Base-by-base conservation (phyloP, 2,329 filamentous ascomycete genomes). In the Fusarium udum region DNA sequence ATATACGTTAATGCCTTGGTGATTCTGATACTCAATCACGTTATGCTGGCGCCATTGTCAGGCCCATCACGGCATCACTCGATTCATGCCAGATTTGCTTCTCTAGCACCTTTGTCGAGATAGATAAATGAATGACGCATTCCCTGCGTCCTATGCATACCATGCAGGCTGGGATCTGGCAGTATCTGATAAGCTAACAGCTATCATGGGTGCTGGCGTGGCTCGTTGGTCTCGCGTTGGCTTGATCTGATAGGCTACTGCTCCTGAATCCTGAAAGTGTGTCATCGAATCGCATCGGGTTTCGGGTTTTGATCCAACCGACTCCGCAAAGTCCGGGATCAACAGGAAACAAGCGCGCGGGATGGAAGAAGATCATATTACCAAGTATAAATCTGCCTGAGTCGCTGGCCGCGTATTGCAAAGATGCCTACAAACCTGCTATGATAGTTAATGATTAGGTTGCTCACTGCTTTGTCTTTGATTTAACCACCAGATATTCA, bases 131-230 rank as follows among this genome's bases (percentile, higher is more conserved):
- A 56, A 74, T 74, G 72, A 74, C 72, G 72, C 72, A 74, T 61
- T 60, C 49, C 43, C 32, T 63, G 46, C 16, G 24, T 45, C 59
- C 39, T 43, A 48, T 51, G 55, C 66, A 69, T 58, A 28, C 39
- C 49, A 71, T 74, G 57, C 60, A 66, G 48, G 63, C 60, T 69
- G 61, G 69, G 68, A 74, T 72, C 71, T 69, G 40, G 59, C 45
- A 69, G 46, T 74, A 71, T 64, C 63, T 69, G 71, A 69, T 74
- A 73, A 73, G 71, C 71, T 73, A 69, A 34, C 49, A 69, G 59
- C 59, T 53, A 39, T 40, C 53, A 58, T 68, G 68, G 67, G 36
- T 43, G 69, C 68, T 64, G 64, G 71, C 56, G 42, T 72, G 58
- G 49, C 57, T 72, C 26, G 28, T 69, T 69, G 49, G 57, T 40